Base-by-base conservation (phyloP, 2,329 filamentous ascomycete species). In the Fusarium sarcochroum region DNA sequence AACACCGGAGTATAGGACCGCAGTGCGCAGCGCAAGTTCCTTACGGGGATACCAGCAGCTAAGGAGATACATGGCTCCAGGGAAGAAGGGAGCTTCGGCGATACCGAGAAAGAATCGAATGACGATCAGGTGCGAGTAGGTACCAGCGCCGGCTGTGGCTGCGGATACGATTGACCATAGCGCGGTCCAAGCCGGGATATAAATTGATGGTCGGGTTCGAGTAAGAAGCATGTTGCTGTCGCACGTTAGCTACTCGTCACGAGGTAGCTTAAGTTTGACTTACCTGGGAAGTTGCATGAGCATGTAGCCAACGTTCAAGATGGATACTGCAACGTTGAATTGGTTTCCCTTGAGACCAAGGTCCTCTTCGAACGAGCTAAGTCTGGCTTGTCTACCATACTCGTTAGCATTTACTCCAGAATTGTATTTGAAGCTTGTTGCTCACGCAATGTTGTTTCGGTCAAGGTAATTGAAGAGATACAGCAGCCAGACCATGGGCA, bases 401-500 rank as follows among this genome's bases (percentile, higher is more conserved):
- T 2, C 3, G 23, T 50, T 8, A 49, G 47, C 17, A 9, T 6
- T 25, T 14, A 17, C 6, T n/a, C 6, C 20, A 44, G 11, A 20
- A 9, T 25, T 15, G 20, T 25, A 7, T 1, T 14, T 21, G 7
- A 1, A 4, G 7, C 15, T 2, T 1, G 44, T 14, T 18, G 63
- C 66, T 5, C 48, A 75, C 71, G 72, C 62, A 38, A 75, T 73
- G 7, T 66, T 67, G 42, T 69, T 67, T 20, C 70, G 42, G 17
- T 75, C 69, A 1, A 75, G 57, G 20, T 73, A 73, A 38, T 72
- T 74, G 48, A 73, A 71, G 7, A 75, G 32, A 37, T 73, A 75
- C 2, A 75, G 46, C 0, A 74, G 27, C 71, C 69, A 74, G 7
- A 72, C 56, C 35, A 70, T 65, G 2, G 73, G 73, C 11, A 76